Conservation (phyloP, 176 grass and related monocot genomes). For the Phragmites australis region DNA sequence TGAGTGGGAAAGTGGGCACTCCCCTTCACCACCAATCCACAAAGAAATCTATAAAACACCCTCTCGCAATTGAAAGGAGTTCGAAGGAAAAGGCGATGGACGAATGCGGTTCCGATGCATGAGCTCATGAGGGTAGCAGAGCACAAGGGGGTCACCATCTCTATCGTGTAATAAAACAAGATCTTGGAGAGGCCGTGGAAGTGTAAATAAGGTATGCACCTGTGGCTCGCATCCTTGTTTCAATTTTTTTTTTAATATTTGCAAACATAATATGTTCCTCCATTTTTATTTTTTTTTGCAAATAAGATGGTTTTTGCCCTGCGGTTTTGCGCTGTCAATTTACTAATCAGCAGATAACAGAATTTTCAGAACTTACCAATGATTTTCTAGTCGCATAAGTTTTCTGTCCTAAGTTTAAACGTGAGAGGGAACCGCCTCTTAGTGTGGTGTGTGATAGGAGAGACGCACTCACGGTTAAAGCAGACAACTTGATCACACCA, state of each 20-base stretch:
- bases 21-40: conserved; percentile 43
- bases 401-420: background rate
- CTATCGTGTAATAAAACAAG: too few relatives aligned
- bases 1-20: conserved; percentile 58
- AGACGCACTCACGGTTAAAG: too few relatives aligned
- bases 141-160: background rate
- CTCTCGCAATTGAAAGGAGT: conserved; percentile 29
- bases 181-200: background rate
- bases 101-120: conserved; percentile 18
- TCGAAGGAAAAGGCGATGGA: conserved; percentile 41
- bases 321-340: background rate
- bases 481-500: background rate
- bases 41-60: conserved; percentile 56
- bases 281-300: background rate
- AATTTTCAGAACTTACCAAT: background rate
- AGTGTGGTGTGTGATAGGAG: too few relatives aligned
- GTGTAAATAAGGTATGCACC: conserved; percentile 36
- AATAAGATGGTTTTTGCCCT: background rate
- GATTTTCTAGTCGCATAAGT: background rate
- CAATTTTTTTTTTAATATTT: conserved; percentile 5
- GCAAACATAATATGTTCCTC: too few relatives aligned
- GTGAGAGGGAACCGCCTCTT: too few relatives aligned
- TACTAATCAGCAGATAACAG: background rate
- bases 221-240: background rate
- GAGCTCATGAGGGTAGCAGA: background rate